Percentiles rank a stretch among this genome's conserved stretches.
Conservation (phyloP, 805 yeast genomes). For the Sungouiozyma intestinalis region DNA sequence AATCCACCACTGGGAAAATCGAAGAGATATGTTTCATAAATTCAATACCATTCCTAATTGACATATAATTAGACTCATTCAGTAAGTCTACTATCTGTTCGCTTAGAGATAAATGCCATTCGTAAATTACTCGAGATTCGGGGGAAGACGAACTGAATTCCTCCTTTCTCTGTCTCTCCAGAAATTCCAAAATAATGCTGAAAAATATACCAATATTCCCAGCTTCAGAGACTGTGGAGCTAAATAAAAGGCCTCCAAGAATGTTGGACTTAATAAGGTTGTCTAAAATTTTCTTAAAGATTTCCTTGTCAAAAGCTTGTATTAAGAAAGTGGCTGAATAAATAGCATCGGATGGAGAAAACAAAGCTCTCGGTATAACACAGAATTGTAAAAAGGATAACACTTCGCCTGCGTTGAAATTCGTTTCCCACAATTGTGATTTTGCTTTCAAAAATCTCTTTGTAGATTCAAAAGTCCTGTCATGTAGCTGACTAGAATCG, state of each 20-base stretch:
- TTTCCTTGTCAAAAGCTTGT: slow-evolving; percentile 35
- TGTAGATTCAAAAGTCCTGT: slow-evolving; percentile 10
- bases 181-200: slow-evolving; percentile 39
- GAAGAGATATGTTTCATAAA: slow-evolving; percentile 56
- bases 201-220: slow-evolving; percentile 74
- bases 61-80: slow-evolving; percentile 49
- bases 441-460: slow-evolving; percentile 5
- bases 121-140: slow-evolving; percentile 33
- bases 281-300: slow-evolving; percentile 34
- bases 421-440: slow-evolving; percentile 9
- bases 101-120: slow-evolving; percentile 46
- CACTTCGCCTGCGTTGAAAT: slow-evolving; percentile 15
- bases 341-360: slow-evolving; percentile 76
- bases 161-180: slow-evolving; percentile 37
- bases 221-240: slow-evolving; percentile 67
- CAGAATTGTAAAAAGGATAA: slow-evolving; percentile 47
- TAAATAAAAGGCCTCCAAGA: slow-evolving; percentile 49
- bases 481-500: slow-evolving; percentile 15
- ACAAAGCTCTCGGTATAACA: slow-evolving; percentile 63
- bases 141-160: slow-evolving; percentile 18
- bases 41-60: slow-evolving; percentile 69
- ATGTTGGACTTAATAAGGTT: slow-evolving; percentile 39
- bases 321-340: slow-evolving; percentile 54
- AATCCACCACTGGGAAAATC: slow-evolving; percentile 57
- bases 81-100: slow-evolving; percentile 17